Evolutionary conservation across 1,284 basidiomycete species (phyloP).

Genomic region (Sanghuangporus weigelae): DNA sequence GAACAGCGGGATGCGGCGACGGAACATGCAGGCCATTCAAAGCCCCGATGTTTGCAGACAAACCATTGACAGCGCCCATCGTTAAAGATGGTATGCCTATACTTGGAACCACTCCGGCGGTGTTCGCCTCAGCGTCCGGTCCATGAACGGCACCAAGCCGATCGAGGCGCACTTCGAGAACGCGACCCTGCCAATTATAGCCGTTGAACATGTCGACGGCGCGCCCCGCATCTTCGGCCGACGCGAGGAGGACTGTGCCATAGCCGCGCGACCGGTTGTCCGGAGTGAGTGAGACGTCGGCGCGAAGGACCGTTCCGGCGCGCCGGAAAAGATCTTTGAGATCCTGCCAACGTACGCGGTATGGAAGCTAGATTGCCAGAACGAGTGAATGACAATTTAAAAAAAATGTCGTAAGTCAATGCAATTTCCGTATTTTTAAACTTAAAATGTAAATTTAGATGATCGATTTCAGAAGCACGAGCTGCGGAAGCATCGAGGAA

Average conservation of each 20-base stretch:
- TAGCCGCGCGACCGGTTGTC: constrained; percentile 92
- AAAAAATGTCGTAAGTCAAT: constrained; percentile 4
- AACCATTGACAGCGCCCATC: neutral
- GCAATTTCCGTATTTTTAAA: neutral
- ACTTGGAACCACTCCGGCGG: neutral
- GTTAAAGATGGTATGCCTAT: neutral
- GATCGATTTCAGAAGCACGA: neutral
- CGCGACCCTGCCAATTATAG: constrained; percentile 88
- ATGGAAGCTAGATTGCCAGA: constrained; percentile 61
- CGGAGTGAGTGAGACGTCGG: constrained; percentile 88
- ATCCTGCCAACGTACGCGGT: constrained; percentile 95
- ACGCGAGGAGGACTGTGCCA: constrained; percentile 89
- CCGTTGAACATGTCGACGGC: constrained; percentile 90
- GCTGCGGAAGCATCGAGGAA: neutral
- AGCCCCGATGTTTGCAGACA: neutral
- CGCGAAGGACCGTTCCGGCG: constrained; percentile 90
- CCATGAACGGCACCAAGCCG: constrained; percentile 41
- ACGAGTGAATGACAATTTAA: neutral
- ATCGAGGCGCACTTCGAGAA: constrained; percentile 85
- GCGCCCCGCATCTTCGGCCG: constrained; percentile 85
- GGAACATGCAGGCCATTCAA: constrained; percentile 9
- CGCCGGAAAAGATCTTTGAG: constrained; percentile 96
- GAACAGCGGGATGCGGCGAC: constrained; percentile 5
- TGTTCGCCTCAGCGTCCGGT: constrained; percentile 17
- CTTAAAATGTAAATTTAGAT: neutral